Base-by-base conservation (phyloP, 2,329 filamentous ascomycete species). In the Colletotrichum magnum region DNA sequence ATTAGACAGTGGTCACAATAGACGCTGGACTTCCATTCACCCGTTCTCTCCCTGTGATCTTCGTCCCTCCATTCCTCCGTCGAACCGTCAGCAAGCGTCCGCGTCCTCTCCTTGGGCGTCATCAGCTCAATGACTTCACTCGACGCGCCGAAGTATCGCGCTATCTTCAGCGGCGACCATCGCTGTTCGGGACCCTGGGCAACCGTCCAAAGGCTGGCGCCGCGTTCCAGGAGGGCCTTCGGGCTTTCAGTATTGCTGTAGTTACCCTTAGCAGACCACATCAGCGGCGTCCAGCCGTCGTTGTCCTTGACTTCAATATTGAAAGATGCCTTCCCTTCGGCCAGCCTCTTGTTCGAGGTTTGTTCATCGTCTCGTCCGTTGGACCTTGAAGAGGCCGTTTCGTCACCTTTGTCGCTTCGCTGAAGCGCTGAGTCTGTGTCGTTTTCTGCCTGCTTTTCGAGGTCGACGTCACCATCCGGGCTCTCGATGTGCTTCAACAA, bases 261-360 rank as follows among this genome's bases (percentile, higher is more conserved):
- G 3, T 43, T 57, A 45, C 4, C 16, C 43, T 60, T 66, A 12
- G 41, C 36, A n/a, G 71, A 69, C 73, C 72, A 74, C 39, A 73
- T 53, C 1, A 73, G 64, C 7, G 73, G 71, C 2, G 73, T 73
- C 73, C 73, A 74, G 18, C 67, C 70, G 60, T 73, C 71, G 3
- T 26, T 51, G 43, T 74, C 73, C 16, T 18, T 45, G 24, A 10
- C 21, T 16, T 62, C 32, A 18, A 64, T 47, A 18, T 74, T 66
- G 39, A 74, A 41, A 54, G 56, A 5, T 53, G 15, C 16, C 16
- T 61, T 36, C n/a, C 32, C 13, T 13, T 16, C n/a, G 5, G 16
- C 39, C 6, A 12, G 3, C 21, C 32, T 32, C 36, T 26, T 10
- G 24, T 36, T 10, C 7, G 45, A 15, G 18, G n/a, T 18, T 3